These are phyloP conservation scores for Amphicarpaea edgeworthii DNA, from an alignment of 306 rosid species.

Conservation along the genomic window DNA sequence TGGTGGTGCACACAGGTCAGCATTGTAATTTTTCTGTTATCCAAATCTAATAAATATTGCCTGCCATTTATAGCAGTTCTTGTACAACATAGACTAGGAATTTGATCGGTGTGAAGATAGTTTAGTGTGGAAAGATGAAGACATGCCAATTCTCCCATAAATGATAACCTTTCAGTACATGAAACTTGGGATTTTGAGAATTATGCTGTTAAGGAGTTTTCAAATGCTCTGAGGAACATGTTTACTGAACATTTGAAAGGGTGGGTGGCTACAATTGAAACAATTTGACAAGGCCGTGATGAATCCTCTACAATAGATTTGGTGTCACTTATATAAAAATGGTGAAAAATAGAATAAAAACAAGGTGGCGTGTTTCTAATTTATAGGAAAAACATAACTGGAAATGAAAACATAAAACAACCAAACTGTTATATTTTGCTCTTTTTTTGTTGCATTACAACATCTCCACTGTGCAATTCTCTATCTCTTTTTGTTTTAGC, in stretches of 20 bases:
- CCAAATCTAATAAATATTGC: constrained; percentile 8
- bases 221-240: not conserved
- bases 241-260: not conserved
- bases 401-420: not conserved
- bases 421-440: not conserved
- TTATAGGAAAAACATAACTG: not conserved
- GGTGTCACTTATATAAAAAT: not conserved
- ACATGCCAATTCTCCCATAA: constrained; percentile 3
- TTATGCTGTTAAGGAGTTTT: not conserved
- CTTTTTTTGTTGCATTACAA: not conserved
- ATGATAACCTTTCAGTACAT: not conserved
- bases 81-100: not conserved
- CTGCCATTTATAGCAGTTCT: constrained; percentile 5
- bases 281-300: not conserved
- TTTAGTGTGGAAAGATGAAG: not conserved
- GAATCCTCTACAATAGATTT: not conserved
- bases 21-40: constrained; percentile 18
- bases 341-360: not conserved
- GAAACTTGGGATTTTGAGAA: not conserved
- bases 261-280: not conserved
- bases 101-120: constrained; percentile 23
- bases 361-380: not conserved
- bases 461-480: not conserved
- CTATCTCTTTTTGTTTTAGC: not conserved
- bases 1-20: constrained; percentile 57